Evolutionary conservation across 306 rosid genomes (phyloP), one percentile per base, ranked within the genome.

Genomic region (Vachellia collinsii): DNA sequence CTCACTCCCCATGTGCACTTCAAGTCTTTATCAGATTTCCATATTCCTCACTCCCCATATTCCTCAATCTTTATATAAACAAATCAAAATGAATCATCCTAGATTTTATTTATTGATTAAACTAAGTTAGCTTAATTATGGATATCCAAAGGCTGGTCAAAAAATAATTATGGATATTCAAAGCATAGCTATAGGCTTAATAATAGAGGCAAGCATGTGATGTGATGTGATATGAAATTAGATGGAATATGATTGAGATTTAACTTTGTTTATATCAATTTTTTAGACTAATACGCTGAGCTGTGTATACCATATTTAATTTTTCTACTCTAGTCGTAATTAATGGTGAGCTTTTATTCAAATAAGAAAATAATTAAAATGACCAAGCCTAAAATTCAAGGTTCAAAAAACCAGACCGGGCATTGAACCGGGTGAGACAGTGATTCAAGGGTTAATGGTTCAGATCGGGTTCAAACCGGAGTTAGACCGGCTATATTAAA

Each of bases 1-100:
- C 80, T 86, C 80, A n/a, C 65, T 56, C 67, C 80, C 80, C 95
- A 94, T 90, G 92, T 94, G 94, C 93, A 34, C 86, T 81, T 86
- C 92, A 88, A 89, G 82, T 48, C 87, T 77, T 48, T 85, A 77
- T 76, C 81, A 83, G 86, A 91, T 88, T 91, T 89, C 85, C 50
- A 80, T 88, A 78, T 85, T 84, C 86, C 80, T 86, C 80, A n/a
- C 65, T 56, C 67, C 80, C 80, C 95, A 94, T 90, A 91, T 88
- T 91, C 70, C 73, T 84, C 80, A 74, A 68, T 82, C 77, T 20
- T 48, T 72, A 10, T 73, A 71, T 88, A 76, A 84, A 84, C 81
- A 84, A 88, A 65, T 61, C 66, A 51, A 65, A 72, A 64, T 50
- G 75, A 77, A 80, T 85, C 87, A 74, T 23, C 20, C 70, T 25